Evolutionary conservation across 768 basidiomycete genomes (phyloP), one percentile per base, ranked within the genome.

Genomic region (Tylopilus subfusipes): DNA sequence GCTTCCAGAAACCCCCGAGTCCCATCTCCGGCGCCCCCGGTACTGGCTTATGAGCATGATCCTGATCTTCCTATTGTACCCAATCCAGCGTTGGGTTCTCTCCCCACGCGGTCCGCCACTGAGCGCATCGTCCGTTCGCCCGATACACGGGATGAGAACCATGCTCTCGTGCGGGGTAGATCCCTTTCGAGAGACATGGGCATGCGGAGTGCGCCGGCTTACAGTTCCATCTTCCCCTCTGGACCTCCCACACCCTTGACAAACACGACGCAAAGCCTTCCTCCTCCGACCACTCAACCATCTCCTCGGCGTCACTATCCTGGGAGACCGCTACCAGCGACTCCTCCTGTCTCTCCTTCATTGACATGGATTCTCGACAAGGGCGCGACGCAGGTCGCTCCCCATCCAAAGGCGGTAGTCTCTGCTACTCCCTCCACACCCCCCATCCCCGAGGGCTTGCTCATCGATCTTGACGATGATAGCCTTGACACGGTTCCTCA

Each of bases 391-490:
- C 65, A 43, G 0, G 52, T 60, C 10, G 21, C 22, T 6, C 52
- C 55, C 9, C 60, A 57, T 47, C 55, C 59, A 21, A 67, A 67
- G 52, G 39, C 54, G 21, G 47, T 52, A 0, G 56, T 67, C 2
- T 66, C 65, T 13, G 46, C 43, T 24, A 13, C 61, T 3, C 65
- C 65, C 0, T 56, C 58, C 2, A 69, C 67, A 69, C 57, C 77
- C 71, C 64, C 62, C 73, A 60, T 80, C 73, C 51, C 70, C 73
- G 53, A 84, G 59, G 83, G 81, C 2, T 64, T 82, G 21, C 68
- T 84, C 27, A 84, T 85, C 54, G 80, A 85, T 67, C 68, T 84
- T 19, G 76, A 79, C 27, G 81, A 80, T 42, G 64, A 66, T 24
- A 72, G 68, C 44, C 61, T 72, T 11, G 70, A 72, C 31, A 53